Evolutionary conservation across 1,284 basidiomycete genomes (phyloP), one percentile per base, ranked within the genome.

Genomic region (Puccinia novopanici): DNA sequence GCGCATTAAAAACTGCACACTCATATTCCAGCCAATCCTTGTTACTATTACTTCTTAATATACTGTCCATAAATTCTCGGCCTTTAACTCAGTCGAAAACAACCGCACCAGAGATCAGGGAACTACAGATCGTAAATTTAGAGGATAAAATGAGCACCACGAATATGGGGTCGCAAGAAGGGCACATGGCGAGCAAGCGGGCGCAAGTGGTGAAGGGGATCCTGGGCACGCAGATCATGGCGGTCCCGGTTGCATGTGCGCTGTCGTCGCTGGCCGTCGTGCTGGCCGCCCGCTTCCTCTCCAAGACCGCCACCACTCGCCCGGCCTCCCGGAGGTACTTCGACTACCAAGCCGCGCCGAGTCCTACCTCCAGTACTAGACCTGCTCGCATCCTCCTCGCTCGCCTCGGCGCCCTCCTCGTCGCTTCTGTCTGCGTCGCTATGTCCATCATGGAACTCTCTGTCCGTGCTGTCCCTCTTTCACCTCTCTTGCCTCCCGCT

Each of bases 391-490:
- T 68, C 54, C 37, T 55, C 24, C 48, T 78, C 2, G 52, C 50
- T 34, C 63, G 67, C 17, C 17, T 55, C 6, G 76, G 76, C 0
- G 76, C 76, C 15, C 50, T 78, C 19, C 15, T 78, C 9, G 76
- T 78, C 19, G 76, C 76, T 24, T 37, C 63, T n/a, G 67, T 78
- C n/a, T 78, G 67, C 61, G 27, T 78, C n/a, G n/a, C 30, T 12
- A 78, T 78, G 76, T 57, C 76, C 65, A 54, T 65, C 65, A 78
- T 78, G 76, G 76, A 78, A 71, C 65, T 78, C 19, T 54, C 52
- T 5, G 76, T 78, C 13, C 34, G 19, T 24, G 40, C 45, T 34
- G 24, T 67, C 48, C 12, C 17, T 22, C 54, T 34, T 34, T 34
- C 34, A 1, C 34, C 34, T 34, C 34, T 34, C 34, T 34, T 34